Percentiles rank a stretch among this genome's conserved stretches.
phyloP scores from a whole-genome alignment of 768 basidiomycete species.

The Phallus indusiatus region DNA sequence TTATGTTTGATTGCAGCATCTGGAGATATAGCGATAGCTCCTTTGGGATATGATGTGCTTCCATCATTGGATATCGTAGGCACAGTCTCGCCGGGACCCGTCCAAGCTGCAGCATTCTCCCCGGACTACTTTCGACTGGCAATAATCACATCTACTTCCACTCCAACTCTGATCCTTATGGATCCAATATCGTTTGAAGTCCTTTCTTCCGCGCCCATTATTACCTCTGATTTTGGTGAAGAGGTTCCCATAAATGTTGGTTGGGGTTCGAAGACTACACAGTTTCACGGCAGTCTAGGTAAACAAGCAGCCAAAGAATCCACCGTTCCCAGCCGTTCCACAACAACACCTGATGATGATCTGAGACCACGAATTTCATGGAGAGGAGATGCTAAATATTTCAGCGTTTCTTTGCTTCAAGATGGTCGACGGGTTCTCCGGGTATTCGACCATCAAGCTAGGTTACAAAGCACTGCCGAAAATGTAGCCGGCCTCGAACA shows the following conservation, averaged over 20 bases:
- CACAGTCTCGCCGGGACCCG: constrained; percentile 38
- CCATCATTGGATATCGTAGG: constrained; percentile 12
- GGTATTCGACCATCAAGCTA: constrained; percentile 66
- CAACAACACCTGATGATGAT: constrained; percentile 66
- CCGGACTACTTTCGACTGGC: constrained; percentile 86
- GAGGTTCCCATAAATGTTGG: constrained; percentile 92
- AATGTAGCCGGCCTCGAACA: constrained; percentile 76
- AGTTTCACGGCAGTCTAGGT: constrained; percentile 93
- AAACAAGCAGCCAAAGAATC: constrained; percentile 65
- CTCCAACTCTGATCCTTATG: constrained; percentile 69
- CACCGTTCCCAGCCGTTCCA: constrained; percentile 24
- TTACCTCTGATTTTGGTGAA: constrained; percentile 77
- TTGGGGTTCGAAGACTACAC: constrained; percentile 95
- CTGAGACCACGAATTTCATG: constrained; percentile 68
- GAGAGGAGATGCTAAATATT: constrained; percentile 89
- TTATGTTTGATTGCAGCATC: constrained; percentile 59
- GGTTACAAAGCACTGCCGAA: constrained; percentile 79
- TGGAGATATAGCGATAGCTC: constrained; percentile 74
- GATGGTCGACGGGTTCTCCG: constrained; percentile 48
- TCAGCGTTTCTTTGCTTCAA: constrained; percentile 73
- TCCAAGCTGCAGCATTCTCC: constrained; percentile 72
- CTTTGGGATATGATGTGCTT: constrained; percentile 25
- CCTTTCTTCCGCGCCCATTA: constrained; percentile 66
- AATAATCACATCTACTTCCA: constrained; percentile 59
- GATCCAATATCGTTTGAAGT: constrained; percentile 75